Evolutionary conservation across 768 basidiomycete genomes (phyloP), one percentile per base, ranked within the genome.

Genomic region (Kwoniella botswanensis): DNA sequence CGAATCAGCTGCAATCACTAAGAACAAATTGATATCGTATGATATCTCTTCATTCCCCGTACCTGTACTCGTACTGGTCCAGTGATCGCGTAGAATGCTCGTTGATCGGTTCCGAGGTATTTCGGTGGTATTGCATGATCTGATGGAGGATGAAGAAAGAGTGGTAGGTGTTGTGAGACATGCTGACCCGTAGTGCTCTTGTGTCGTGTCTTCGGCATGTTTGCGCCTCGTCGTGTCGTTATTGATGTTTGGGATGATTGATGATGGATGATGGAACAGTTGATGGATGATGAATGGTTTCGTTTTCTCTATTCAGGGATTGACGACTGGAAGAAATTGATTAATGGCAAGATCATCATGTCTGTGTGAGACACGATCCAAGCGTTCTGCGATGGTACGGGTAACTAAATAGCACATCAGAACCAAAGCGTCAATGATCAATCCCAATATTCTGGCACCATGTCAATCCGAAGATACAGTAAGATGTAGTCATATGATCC

Each of bases 351-450:
- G 54, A 55, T 55, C 54, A 21, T 24, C 54, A 55, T 22, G 54
- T 55, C 54, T 22, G 54, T 55, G 54, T 55, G 24, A 55, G 54
- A 55, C 54, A 24, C 21, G 54, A 22, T 55, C 54, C 6, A 55
- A 55, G 46, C 46, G 46, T 50, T 15, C 46, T 55, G 24, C 24
- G 13, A 52, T 52, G 50, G 9, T 1, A 52, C 1, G 50, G 21
- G 50, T 17, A 35, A 29, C 2, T 0, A 29, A 4, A 6, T 4
- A 29, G 29, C 4, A 29, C 29, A 29, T 29, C 29, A 29, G 29
- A 29, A 29, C 29, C 29, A 29, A 6, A 29, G 29, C 29, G 35
- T 35, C 35, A 35, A 9, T 35, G 35, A 35, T 9, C 4, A 35
- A 7, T 35, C 35, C 35, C 35, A 35, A 7, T 35, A 35, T 35